phyloP scores from a whole-genome alignment of 495 filamentous ascomycete genomes.

The Beverwykella pulmonaria region DNA sequence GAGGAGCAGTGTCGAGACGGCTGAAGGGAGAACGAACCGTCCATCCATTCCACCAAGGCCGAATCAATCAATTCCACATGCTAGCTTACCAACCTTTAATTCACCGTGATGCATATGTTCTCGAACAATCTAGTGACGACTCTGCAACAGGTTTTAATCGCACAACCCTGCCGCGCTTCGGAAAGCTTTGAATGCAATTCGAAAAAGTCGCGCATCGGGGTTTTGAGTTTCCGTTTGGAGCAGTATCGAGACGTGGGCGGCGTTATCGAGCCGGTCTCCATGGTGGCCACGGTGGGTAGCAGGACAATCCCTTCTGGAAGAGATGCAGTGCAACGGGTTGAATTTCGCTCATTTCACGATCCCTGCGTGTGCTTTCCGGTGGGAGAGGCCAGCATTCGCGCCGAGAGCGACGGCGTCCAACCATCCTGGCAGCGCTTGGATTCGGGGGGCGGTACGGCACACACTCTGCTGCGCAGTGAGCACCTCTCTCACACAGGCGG shows the following conservation, averaged over 20 bases:
- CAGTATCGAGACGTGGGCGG: slow-evolving; percentile 18
- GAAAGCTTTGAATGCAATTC: not conserved
- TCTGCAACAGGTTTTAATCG: not conserved
- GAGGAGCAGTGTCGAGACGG: slow-evolving; percentile 17
- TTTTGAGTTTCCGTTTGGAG: not conserved
- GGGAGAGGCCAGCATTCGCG: too few relatives aligned
- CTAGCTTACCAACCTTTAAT: slow-evolving; percentile 17
- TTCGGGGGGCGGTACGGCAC: slow-evolving; percentile 23
- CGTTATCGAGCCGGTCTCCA: slow-evolving; percentile 35
- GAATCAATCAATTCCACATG: slow-evolving; percentile 35
- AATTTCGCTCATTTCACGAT: slow-evolving; percentile 8
- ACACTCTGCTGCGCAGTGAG: not conserved
- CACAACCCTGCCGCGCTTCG: slow-evolving; percentile 1
- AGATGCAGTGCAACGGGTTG: slow-evolving; percentile 32
- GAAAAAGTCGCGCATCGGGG: slow-evolving; percentile 22
- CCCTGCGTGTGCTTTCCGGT: slow-evolving; percentile 12
- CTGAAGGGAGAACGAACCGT: slow-evolving; percentile 32
- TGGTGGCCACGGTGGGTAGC: slow-evolving; percentile 2
- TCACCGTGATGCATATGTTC: slow-evolving; percentile 16
- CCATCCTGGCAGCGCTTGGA: slow-evolving; percentile 18
- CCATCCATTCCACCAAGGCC: slow-evolving; percentile 5
- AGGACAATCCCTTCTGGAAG: slow-evolving; percentile 32
- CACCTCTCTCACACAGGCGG: slow-evolving; percentile 5
- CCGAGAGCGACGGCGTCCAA: too few relatives aligned
- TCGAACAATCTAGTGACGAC: slow-evolving; percentile 22